Base-by-base conservation (phyloP, 2,329 filamentous ascomycete genomes). In the Phialocephala sp. region DNA sequence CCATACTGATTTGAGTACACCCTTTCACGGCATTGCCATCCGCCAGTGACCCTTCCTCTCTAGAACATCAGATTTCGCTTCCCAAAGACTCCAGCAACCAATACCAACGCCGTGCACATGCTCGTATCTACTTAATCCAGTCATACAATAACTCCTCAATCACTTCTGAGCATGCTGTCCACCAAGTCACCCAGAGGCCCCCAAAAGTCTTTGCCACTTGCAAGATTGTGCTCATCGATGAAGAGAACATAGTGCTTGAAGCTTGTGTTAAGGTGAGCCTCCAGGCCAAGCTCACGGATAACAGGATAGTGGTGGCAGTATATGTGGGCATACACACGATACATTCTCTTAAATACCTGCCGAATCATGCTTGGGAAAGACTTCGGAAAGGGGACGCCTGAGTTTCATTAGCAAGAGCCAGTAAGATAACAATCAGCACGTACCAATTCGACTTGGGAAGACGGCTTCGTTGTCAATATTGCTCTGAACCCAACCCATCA, bases 181-280 rank as follows among this genome's bases (percentile, higher is more conserved):
- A 99, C 95, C 71, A 99, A 82, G 79, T 99, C 95, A 12, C 94
- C 94, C 65, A 99, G 79, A 14, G 95, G 95, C 1, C 95, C 95
- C 91, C 94, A 99, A 82, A 94, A 99, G 79, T 99, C 95, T 80
- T 97, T 94, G 59, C 94, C 95, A 75, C 89, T 96, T 35, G 93
- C 93, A 72, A 99, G 81, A 72, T 88, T 89, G 80, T 98, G 95
- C 84, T 99, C 96, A 78, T 99, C 94, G 72, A 99, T 93, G 80
- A 99, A 99, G 66, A 99, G 86, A 68, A 99, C 95, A 76, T 98
- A 99, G 80, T 99, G 95, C 85, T 99, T 99, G 88, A 99, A 99
- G 81, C 93, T 97, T 15, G 95, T 99, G 81, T 99, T 99, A 71
- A 99, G 87, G 79, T 99, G 95, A 54, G 96, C 94, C 80, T 99